Conservation (phyloP, 768 basidiomycete species). For the Tulasnella sp. region DNA sequence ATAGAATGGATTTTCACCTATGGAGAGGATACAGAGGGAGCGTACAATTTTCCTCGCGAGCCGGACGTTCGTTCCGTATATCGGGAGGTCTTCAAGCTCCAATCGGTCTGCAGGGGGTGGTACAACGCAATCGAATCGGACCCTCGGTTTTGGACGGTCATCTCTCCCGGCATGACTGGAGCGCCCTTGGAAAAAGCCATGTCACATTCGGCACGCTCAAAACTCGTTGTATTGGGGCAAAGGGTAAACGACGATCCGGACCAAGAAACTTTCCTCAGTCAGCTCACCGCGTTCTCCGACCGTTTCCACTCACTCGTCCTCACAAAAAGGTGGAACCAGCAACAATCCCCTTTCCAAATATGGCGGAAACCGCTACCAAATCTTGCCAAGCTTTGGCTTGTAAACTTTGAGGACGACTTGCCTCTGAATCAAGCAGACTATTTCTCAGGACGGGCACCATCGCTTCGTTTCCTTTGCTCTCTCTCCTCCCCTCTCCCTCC, state of each 20-base stretch:
- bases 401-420: neutral
- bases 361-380: neutral
- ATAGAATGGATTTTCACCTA: neutral
- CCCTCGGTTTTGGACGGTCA: neutral
- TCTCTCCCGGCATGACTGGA: neutral
- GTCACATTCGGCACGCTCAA: neutral
- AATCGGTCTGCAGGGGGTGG: neutral
- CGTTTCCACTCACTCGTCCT: neutral
- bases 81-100: neutral
- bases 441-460: neutral
- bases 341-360: neutral
- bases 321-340: neutral
- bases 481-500: neutral
- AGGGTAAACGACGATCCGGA: neutral
- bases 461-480: neutral
- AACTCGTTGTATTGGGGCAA: neutral
- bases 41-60: neutral
- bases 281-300: neutral
- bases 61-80: neutral
- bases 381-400: neutral
- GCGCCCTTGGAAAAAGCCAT: neutral
- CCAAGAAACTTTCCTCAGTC: neutral
- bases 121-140: neutral
- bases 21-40: neutral
- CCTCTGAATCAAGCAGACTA: neutral